phyloP scores from a whole-genome alignment of 1,139 yeast genomes.

The Debaryomyces nepalensis region DNA sequence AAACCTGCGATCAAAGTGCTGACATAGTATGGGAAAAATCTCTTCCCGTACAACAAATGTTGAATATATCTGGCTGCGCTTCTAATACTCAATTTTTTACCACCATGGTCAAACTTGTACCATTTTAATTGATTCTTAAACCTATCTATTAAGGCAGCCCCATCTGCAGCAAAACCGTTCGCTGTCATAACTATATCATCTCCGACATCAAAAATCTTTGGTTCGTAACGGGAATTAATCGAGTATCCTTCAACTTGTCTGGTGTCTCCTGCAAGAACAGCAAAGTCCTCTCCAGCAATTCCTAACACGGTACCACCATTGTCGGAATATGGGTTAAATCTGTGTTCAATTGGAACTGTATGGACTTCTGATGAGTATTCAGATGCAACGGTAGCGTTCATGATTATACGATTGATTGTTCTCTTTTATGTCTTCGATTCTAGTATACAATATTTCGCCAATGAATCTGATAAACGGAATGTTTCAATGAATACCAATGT shows the following conservation, averaged over 20 bases:
- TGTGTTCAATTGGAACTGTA: slow-evolving; percentile 80
- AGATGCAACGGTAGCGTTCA: slow-evolving; percentile 56
- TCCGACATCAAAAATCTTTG: slow-evolving; percentile 87
- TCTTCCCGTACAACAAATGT: slow-evolving; percentile 86
- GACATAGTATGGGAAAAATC: slow-evolving; percentile 96
- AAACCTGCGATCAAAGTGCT: slow-evolving; percentile 94
- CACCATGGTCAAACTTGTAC: slow-evolving; percentile 88
- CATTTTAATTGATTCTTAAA: slow-evolving; percentile 82
- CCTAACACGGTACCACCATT: slow-evolving; percentile 98
- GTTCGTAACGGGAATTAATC: slow-evolving; percentile 91
- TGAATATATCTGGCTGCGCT: slow-evolving; percentile 92
- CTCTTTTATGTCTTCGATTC: slow-evolving; percentile 2
- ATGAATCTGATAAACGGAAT: background rate
- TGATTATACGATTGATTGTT: slow-evolving; percentile 12
- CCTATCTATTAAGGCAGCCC: slow-evolving; percentile 78
- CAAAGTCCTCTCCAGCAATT: slow-evolving; percentile 96
- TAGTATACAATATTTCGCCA: slow-evolving; percentile 2
- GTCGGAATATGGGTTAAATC: slow-evolving; percentile 94
- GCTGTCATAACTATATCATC: slow-evolving; percentile 89
- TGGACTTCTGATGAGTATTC: slow-evolving; percentile 60
- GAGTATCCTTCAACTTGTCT: slow-evolving; percentile 94
- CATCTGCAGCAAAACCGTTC: slow-evolving; percentile 97
- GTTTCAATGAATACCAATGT: slow-evolving; percentile 5
- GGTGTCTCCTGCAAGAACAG: slow-evolving; percentile 96
- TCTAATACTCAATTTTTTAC: slow-evolving; percentile 66